A percentile compares a stretch with the other conserved stretches of the same genome.
These are phyloP conservation scores for Coemansia sp. DNA, from an alignment of 192 early-diverging fungal genomes.

Conservation along the genomic window DNA sequence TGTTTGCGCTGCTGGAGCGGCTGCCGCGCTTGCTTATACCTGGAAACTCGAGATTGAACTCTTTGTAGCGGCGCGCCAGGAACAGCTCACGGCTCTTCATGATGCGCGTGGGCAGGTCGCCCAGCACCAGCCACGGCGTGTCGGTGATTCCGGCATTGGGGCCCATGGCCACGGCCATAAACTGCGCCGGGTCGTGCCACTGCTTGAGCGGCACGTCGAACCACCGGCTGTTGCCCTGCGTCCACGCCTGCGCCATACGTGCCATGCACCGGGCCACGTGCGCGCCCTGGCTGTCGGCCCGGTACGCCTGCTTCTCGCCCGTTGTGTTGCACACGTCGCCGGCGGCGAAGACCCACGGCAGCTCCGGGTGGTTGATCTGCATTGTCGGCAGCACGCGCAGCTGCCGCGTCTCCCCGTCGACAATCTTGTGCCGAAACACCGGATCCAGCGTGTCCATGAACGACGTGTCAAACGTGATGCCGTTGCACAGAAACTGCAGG, in stretches of 20 bases:
- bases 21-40: slow-evolving; percentile 19
- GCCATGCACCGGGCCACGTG: slow-evolving; percentile 50
- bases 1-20: background rate
- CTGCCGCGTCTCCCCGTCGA: slow-evolving; percentile 55
- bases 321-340: slow-evolving; percentile 60
- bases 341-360: slow-evolving; percentile 69
- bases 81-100: slow-evolving; percentile 53
- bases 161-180: slow-evolving; percentile 47
- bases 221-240: slow-evolving; percentile 36
- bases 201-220: slow-evolving; percentile 41
- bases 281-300: slow-evolving; percentile 44
- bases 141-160: slow-evolving; percentile 43
- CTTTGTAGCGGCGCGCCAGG: slow-evolving; percentile 46
- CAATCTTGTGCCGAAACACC: slow-evolving; percentile 30
- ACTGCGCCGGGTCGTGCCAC: slow-evolving; percentile 51
- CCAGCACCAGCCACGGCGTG: slow-evolving; percentile 53
- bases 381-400: slow-evolving; percentile 68
- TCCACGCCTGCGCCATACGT: slow-evolving; percentile 47
- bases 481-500: slow-evolving; percentile 68
- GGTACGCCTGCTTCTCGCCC: slow-evolving; percentile 51
- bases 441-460: slow-evolving; percentile 56
- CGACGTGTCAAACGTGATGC: slow-evolving; percentile 66
- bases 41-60: slow-evolving; percentile 48
- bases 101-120: slow-evolving; percentile 47
- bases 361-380: slow-evolving; percentile 62